phyloP scores from a whole-genome alignment of 805 yeast species.

The Lachancea cidri region DNA sequence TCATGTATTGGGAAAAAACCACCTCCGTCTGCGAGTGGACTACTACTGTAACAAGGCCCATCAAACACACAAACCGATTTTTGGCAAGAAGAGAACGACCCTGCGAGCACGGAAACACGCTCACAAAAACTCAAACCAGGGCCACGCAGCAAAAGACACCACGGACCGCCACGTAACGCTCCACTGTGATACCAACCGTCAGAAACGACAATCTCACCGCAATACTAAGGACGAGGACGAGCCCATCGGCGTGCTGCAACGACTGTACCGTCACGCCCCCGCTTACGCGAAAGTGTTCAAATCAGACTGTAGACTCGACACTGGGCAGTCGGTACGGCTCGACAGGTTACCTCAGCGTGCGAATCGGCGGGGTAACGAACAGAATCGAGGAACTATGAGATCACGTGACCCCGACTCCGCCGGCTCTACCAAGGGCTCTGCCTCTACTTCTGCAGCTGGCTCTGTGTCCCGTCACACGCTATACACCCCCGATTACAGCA shows the following conservation, averaged over 20 bases:
- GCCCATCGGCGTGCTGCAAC: conserved; percentile 5
- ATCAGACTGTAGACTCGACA: conserved; percentile 22
- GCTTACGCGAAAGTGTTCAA: conserved; percentile 29
- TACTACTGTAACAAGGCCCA: conserved; percentile 52
- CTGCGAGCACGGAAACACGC: conserved; percentile 2
- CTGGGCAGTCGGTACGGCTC: conserved; percentile 23
- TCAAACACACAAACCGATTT: conserved; percentile 1
- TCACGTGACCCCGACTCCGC: neutral
- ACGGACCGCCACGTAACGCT: conserved; percentile 4
- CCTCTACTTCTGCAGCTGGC: too few relatives aligned
- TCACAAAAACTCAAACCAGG: neutral
- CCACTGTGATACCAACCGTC: conserved; percentile 10
- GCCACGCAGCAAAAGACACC: neutral
- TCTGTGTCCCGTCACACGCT: too few relatives aligned
- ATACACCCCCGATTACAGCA: conserved; percentile 4
- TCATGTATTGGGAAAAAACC: conserved; percentile 74
- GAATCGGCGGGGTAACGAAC: conserved; percentile 8
- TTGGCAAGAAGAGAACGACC: conserved; percentile 1
- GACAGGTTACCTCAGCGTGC: conserved; percentile 28
- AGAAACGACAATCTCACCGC: conserved; percentile 4
- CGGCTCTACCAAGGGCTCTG: too few relatives aligned
- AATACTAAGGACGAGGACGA: neutral
- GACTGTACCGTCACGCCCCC: conserved; percentile 28
- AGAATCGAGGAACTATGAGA: neutral
- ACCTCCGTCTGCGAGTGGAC: conserved; percentile 62